A percentile compares a stretch with the other conserved stretches of the same genome.
phyloP scores from a whole-genome alignment of 2,329 filamentous ascomycete genomes.

The Fusarium miscanthi region DNA sequence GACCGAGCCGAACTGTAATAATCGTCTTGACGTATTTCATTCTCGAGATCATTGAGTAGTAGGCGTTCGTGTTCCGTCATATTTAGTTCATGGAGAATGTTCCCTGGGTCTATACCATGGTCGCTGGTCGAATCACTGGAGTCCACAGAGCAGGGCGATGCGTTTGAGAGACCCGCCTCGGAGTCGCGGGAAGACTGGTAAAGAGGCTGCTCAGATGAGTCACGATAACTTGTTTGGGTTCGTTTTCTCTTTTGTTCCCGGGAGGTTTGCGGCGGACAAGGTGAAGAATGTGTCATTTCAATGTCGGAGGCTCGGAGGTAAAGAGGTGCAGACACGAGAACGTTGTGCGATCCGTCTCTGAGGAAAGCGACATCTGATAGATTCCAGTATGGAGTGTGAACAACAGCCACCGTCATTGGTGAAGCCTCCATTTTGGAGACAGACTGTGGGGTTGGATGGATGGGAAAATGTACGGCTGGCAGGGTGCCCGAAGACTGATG shows the following conservation, averaged over 20 bases:
- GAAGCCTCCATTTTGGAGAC: background rate
- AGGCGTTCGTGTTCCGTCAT: background rate
- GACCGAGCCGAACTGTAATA: background rate
- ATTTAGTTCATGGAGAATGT: background rate
- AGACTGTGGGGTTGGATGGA: background rate
- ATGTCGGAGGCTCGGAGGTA: background rate
- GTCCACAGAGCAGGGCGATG: background rate
- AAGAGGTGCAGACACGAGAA: background rate
- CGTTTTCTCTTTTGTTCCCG: background rate
- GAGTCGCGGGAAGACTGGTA: rapidly evolving
- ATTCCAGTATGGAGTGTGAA: background rate
- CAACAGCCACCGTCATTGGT: background rate
- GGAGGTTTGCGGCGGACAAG: rapidly evolving
- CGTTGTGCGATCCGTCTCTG: background rate
- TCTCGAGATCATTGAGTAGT: background rate
- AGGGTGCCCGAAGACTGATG: background rate
- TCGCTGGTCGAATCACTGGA: background rate
- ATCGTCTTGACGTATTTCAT: background rate
- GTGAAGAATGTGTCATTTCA: background rate
- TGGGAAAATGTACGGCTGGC: background rate
- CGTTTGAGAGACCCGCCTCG: rapidly evolving
- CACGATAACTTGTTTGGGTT: rapidly evolving
- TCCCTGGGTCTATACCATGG: rapidly evolving
- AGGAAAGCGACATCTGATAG: background rate
- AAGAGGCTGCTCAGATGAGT: rapidly evolving